Base-by-base conservation (phyloP, 306 rosid genomes). In the Boehmeria nivea region DNA sequence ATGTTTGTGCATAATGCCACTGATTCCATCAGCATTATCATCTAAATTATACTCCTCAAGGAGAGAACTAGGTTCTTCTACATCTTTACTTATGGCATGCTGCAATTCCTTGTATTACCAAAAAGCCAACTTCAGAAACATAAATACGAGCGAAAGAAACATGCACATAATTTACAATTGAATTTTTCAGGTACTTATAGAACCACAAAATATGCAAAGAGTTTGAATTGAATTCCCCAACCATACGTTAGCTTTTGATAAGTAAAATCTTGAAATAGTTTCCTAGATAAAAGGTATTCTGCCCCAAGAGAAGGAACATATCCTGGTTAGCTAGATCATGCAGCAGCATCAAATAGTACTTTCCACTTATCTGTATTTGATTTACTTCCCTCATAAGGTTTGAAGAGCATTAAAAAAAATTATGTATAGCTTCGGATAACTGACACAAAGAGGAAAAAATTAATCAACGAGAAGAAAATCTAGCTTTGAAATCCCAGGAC, bases 11-110 rank as follows among this genome's bases (percentile, higher is more conserved):
- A 61, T 65, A 58, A 56, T 40, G 42, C 64, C 55, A 46, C 65
- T 40, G 43, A 61, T 46, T 70, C 65, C 64, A 42, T 72, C 78
- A 6, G 73, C 69, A 66, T 75, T 68, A 44, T 82, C 76, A 59
- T 57, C 61, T 40, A 87, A 50, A 72, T 73, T 72, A 78, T 91
- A 87, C 52, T 70, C 80, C 54, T 85, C 86, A 23, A 87, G 95
- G 51, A 91, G 87, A 57, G 84, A 66, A 54, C 69, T 64, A 12
- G 79, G 68, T 18, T 66, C 60, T 52, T 78, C 77, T 70, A 43
- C 48, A 66, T 39, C 79, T 60, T 71, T 60, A 72, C 19, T 73
- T 57, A 52, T 14, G 46, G 57, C 43, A 52, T 60, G 78, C 95
- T 84, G 78, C 59, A 76, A 61, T 64, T 58, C 46, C 36, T 31